Percentiles rank a stretch among this genome's conserved stretches.
These are phyloP conservation scores for Barnettozyma vustinii DNA, from an alignment of 805 yeast genomes.

Conservation along the genomic window DNA sequence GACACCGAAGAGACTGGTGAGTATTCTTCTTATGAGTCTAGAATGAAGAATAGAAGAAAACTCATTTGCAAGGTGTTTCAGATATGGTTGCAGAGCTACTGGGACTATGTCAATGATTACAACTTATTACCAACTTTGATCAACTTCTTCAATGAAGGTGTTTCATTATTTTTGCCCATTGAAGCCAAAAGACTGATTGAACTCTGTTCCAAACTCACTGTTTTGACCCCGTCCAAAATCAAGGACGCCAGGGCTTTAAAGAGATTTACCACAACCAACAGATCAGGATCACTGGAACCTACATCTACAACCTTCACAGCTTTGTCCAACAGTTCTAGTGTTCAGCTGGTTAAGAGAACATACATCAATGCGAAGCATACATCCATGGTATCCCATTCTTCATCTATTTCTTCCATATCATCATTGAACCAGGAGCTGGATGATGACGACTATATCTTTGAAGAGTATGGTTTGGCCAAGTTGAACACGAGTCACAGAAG, in stretches of 20 bases:
- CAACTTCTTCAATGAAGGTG: constrained; percentile 75
- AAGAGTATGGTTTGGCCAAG: constrained; percentile 51
- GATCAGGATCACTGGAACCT: constrained; percentile 4
- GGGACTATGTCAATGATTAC: constrained; percentile 65
- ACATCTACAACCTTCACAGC: background rate
- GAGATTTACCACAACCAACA: background rate
- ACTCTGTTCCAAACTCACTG: constrained; percentile 53
- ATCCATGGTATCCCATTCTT: constrained; percentile 33
- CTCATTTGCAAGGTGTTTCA: constrained; percentile 65
- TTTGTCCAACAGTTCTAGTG: constrained; percentile 14
- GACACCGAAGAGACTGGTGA: constrained; percentile 30
- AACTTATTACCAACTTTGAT: constrained; percentile 60
- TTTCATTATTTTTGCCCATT: constrained; percentile 54
- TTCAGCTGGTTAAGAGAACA: constrained; percentile 51
- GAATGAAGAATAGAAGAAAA: constrained; percentile 52
- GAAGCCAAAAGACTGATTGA: constrained; percentile 61
- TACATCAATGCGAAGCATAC: constrained; percentile 28
- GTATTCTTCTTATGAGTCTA: constrained; percentile 34
- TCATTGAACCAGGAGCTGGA: constrained; percentile 26
- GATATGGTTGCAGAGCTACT: constrained; percentile 86
- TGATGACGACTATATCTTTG: constrained; percentile 44
- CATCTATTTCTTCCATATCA: constrained; percentile 27
- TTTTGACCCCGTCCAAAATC: constrained; percentile 46
- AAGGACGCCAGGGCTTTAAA: constrained; percentile 12
- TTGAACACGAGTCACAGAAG: constrained; percentile 37